Conservation (phyloP, 1,284 basidiomycete genomes). For the Chondrostereum purpureum region DNA sequence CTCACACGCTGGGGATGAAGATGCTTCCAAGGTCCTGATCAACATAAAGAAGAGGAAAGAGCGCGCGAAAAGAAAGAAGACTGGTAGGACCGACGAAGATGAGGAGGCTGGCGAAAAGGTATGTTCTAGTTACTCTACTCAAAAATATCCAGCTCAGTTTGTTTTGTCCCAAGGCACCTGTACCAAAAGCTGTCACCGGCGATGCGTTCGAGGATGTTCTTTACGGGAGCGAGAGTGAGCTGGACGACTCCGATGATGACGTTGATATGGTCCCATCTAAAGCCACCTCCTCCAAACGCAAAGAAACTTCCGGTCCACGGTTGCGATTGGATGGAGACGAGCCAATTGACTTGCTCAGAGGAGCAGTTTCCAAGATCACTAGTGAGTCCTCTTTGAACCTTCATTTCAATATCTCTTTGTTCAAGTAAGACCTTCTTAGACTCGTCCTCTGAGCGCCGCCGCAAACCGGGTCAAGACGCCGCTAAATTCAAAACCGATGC, state of each 20-base stretch:
- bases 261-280: slow-evolving; percentile 33
- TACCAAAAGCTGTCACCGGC: slow-evolving; percentile 51
- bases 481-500: slow-evolving; percentile 84
- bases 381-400: slow-evolving; percentile 44
- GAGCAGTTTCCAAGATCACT: slow-evolving; percentile 72
- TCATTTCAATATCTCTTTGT: slow-evolving; percentile 7
- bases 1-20: slow-evolving; percentile 67
- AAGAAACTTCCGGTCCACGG: slow-evolving; percentile 41
- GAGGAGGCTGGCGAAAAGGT: slow-evolving; percentile 57
- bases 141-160: no score
- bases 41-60: slow-evolving; percentile 94
- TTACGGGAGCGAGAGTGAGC: slow-evolving; percentile 89
- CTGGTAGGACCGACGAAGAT: slow-evolving; percentile 42
- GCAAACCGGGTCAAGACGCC: slow-evolving; percentile 84
- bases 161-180: slow-evolving; percentile 33
- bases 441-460: slow-evolving; percentile 44
- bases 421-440: slow-evolving; percentile 31
- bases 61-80: slow-evolving; percentile 76
- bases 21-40: slow-evolving; percentile 72
- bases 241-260: slow-evolving; percentile 68
- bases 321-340: slow-evolving; percentile 88
- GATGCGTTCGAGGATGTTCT: slow-evolving; percentile 94
- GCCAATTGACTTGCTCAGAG: slow-evolving; percentile 92
- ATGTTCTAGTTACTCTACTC: no score
- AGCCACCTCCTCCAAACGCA: slow-evolving; percentile 29